These are phyloP conservation scores for Aureobasidium lini DNA, from an alignment of 2,329 filamentous ascomycete genomes.

Conservation along the genomic window DNA sequence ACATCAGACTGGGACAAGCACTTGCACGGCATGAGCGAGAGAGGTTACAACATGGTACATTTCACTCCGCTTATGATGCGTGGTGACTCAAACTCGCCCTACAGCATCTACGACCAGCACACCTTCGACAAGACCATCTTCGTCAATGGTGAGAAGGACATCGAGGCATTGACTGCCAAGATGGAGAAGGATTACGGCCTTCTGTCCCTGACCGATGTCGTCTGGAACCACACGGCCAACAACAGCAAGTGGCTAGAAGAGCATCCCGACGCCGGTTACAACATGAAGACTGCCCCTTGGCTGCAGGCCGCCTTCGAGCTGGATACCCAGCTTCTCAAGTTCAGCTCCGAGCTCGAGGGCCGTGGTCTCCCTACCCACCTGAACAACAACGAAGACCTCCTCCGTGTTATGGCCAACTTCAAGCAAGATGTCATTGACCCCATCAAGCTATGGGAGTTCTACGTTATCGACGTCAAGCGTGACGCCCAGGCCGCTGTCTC, in stretches of 20 bases:
- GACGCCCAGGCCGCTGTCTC: constrained; percentile 62
- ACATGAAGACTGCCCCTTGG: constrained; percentile 78
- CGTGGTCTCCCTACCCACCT: constrained; percentile 71
- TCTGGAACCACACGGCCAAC: constrained; percentile 95
- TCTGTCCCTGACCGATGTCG: constrained; percentile 87
- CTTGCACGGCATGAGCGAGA: constrained; percentile 74
- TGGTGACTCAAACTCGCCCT: constrained; percentile 88
- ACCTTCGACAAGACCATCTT: constrained; percentile 77
- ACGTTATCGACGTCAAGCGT: constrained; percentile 70
- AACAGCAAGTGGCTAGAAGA: constrained; percentile 92
- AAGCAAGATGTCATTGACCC: constrained; percentile 71
- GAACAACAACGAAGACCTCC: constrained; percentile 61
- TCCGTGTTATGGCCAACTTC: constrained; percentile 74
- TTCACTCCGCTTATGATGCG: constrained; percentile 90
- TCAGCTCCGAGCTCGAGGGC: constrained; percentile 53
- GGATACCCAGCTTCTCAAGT: constrained; percentile 64
- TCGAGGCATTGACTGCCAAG: constrained; percentile 66
- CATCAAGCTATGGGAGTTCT: constrained; percentile 88
- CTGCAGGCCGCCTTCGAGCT: constrained; percentile 62
- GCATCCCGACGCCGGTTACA: constrained; percentile 94
- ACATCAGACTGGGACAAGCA: constrained; percentile 86
- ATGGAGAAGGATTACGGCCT: constrained; percentile 81
- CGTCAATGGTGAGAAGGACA: constrained; percentile 74
- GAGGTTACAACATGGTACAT: constrained; percentile 98
- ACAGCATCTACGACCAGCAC: constrained; percentile 91